Evolutionary conservation across 257 asterid genomes (phyloP), one percentile per base, ranked within the genome.

Genomic region (Haberlea rhodopensis): DNA sequence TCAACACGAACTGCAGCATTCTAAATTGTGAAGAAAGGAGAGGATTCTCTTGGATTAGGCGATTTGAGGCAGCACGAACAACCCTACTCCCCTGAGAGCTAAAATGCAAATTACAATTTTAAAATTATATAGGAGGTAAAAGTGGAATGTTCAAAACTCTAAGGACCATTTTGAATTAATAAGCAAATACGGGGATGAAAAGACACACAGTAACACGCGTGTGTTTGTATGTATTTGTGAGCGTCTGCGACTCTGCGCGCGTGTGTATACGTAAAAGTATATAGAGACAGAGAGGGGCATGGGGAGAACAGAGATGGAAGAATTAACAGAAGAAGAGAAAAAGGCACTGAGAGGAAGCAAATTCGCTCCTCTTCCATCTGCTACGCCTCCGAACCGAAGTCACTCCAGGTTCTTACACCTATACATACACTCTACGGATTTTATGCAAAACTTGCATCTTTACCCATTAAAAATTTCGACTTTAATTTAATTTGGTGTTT

Each of bases 331-430:
- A 73, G 97, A 87, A 5, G 97, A 92, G 80, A 81, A 83, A 57
- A 92, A 61, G 79, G 99, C 99, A 19, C 83, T 92, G 18, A 79
- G 99, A 62, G 95, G 95, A 66, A 92, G 99, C 84, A 92, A 92
- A 80, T 92, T 92, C 46, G 97, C 96, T 8, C 99, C 99, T 29
- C 90, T 89, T 43, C 94, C 96, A n/a, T 76, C 83, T 75, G 83
- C 79, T 25, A 62, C 78, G 58, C 68, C 84, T 49, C 78, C 76
- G 24, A 28, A 66, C 29, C 79, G 80, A 67, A 20, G 75, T 24
- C 79, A 56, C 2, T 78, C 95, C 71, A 85, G 96, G 99, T 91
- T 62, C 45, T 16, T 22, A 65, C 40, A 29, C 65, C 53, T 37
- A n/a, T 25, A 20, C 48, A 29, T 63, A 19, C 53, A 31, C 57